Evolutionary conservation across 768 basidiomycete genomes (phyloP).

Genomic region (Dentipellis sp.): DNA sequence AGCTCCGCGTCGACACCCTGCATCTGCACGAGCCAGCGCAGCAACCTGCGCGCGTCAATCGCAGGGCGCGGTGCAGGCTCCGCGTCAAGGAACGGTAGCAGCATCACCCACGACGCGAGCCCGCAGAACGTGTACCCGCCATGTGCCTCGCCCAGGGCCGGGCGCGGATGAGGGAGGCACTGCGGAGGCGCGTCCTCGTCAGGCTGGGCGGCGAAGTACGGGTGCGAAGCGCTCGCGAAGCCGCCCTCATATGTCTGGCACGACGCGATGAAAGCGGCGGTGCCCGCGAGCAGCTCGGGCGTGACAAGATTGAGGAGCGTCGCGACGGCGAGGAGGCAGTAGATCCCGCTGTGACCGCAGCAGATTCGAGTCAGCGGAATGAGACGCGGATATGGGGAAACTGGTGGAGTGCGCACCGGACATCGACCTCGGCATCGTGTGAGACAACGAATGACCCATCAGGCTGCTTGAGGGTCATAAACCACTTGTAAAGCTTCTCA

Average conservation of each 20-base stretch:
- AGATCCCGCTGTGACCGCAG: slow-evolving; percentile 59
- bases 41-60: slow-evolving; percentile 50
- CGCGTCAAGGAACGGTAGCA: slow-evolving; percentile 43
- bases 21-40: slow-evolving; percentile 81
- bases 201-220: slow-evolving; percentile 34
- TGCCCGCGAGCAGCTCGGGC: slow-evolving; percentile 72
- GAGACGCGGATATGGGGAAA: not conserved
- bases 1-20: slow-evolving; percentile 78
- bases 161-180: slow-evolving; percentile 37
- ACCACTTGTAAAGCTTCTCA: slow-evolving; percentile 74
- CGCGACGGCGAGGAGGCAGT: slow-evolving; percentile 82
- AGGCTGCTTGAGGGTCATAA: slow-evolving; percentile 83
- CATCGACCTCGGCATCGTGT: slow-evolving; percentile 85
- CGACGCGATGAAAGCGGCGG: slow-evolving; percentile 70
- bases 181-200: not conserved
- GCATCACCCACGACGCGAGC: slow-evolving; percentile 73
- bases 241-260: slow-evolving; percentile 99
- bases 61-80: slow-evolving; percentile 21
- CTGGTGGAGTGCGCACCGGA: slow-evolving; percentile 46
- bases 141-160: slow-evolving; percentile 90
- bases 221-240: slow-evolving; percentile 73
- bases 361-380: not conserved
- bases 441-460: slow-evolving; percentile 93
- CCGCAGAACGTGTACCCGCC: slow-evolving; percentile 97
- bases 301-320: slow-evolving; percentile 81